These are phyloP conservation scores for Hyphodiscus hymeniophilus DNA, from an alignment of 495 filamentous ascomycete species.

Conservation along the genomic window DNA sequence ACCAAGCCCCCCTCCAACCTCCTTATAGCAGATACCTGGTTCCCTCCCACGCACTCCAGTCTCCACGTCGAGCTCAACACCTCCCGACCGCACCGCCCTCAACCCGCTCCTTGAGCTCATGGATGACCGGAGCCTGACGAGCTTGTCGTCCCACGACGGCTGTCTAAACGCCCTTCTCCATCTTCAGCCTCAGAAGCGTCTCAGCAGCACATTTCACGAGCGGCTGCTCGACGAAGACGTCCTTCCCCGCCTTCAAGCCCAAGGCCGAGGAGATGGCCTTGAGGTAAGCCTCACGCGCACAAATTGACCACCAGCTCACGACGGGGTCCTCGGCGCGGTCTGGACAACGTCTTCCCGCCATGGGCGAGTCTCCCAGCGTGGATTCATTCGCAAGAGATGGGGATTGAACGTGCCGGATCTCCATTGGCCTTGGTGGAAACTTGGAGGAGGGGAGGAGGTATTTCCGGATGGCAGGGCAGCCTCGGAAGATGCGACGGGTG, in stretches of 20 bases:
- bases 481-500: conserved; percentile 37
- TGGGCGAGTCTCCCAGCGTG: too few species aligned
- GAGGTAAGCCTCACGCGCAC: conserved; percentile 47
- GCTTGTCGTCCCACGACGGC: conserved; percentile 45
- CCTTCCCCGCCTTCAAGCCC: conserved; percentile 45
- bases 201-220: conserved; percentile 29
- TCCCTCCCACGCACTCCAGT: conserved; percentile 23
- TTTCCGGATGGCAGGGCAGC: conserved; percentile 37
- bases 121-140: conserved; percentile 30
- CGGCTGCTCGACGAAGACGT: conserved; percentile 54
- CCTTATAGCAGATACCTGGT: conserved; percentile 35
- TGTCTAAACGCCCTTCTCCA: conserved; percentile 30
- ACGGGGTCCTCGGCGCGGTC: too few species aligned
- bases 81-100: conserved; percentile 41
- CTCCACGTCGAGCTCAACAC: conserved; percentile 43
- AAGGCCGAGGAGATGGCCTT: conserved; percentile 45
- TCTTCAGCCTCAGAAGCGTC: conserved; percentile 32
- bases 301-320: conserved; percentile 53
- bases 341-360: too few species aligned
- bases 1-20: conserved; percentile 40
- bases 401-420: conserved; percentile 30
- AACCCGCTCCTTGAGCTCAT: conserved; percentile 39
- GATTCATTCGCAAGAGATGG: conserved; percentile 29
- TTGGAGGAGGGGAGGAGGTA: too few species aligned
- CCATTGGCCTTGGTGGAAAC: conserved; percentile 40